Evolutionary conservation across 2,329 filamentous ascomycete species (phyloP).

Genomic region (Colletotrichum theobromicola): DNA sequence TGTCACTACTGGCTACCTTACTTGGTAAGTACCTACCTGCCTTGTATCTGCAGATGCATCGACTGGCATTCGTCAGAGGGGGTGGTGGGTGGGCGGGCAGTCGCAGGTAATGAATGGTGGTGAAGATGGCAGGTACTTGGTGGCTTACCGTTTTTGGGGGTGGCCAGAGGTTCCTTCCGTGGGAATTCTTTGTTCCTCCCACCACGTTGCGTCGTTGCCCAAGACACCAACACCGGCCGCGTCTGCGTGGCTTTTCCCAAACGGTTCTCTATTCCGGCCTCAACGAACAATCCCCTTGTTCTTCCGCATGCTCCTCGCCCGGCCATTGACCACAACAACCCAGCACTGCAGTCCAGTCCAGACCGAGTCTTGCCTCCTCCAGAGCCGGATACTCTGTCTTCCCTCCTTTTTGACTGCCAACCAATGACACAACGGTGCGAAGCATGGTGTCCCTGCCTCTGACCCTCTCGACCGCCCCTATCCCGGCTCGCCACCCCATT

Average conservation of each 20-base stretch:
- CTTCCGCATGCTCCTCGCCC: not conserved
- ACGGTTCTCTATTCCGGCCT: not conserved
- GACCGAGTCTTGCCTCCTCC: not conserved
- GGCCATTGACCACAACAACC: not conserved
- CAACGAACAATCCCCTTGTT: constrained; percentile 10
- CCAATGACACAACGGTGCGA: not conserved
- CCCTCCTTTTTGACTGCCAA: not conserved
- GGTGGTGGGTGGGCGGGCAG: not conserved
- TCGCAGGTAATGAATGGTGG: not conserved
- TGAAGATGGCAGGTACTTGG: not conserved
- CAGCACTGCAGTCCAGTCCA: not conserved
- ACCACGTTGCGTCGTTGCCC: not conserved
- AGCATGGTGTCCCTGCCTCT: not conserved
- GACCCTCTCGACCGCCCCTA: not conserved
- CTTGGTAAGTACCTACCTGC: not conserved
- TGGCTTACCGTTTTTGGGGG: not conserved
- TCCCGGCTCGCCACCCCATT: not conserved
- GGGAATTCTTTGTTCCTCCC: not conserved
- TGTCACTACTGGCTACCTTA: not conserved
- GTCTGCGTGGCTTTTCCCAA: constrained; percentile 11
- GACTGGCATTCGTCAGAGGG: not conserved
- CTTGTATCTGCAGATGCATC: not conserved
- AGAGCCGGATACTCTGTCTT: not conserved
- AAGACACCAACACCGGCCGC: constrained; percentile 3
- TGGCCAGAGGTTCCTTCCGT: not conserved